Evolutionary conservation across 768 basidiomycete species (phyloP).

Genomic region (Sistotremastrum suecicum): DNA sequence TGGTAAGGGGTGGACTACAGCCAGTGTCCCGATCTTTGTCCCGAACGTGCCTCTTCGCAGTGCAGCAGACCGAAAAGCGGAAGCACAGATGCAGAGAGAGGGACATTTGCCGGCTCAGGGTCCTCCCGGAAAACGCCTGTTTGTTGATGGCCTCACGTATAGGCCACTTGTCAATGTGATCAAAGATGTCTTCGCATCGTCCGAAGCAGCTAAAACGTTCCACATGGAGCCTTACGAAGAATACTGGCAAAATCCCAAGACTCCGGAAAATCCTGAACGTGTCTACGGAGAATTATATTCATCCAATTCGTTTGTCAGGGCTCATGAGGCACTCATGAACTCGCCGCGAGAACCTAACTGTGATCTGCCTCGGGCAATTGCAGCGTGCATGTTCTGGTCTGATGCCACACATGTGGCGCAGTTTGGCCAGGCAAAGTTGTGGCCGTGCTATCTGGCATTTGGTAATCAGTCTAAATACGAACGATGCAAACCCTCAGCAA

Average conservation of each 20-base stretch:
- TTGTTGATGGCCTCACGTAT: too few relatives aligned
- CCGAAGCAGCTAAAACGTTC: too few relatives aligned
- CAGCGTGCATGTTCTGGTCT: constrained; percentile 17
- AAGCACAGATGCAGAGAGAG: too few relatives aligned
- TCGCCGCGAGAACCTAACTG: constrained; percentile 9
- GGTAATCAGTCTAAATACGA: constrained; percentile 15
- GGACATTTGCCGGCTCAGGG: too few relatives aligned
- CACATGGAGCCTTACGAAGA: constrained; percentile 17
- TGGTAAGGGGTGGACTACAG: too few relatives aligned
- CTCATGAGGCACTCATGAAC: constrained; percentile 8
- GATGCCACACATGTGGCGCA: constrained; percentile 18
- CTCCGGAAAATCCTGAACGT: constrained; percentile 4
- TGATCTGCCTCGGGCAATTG: constrained; percentile 9
- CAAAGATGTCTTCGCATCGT: too few relatives aligned
- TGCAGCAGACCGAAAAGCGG: too few relatives aligned
- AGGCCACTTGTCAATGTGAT: too few relatives aligned
- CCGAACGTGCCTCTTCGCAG: too few relatives aligned
- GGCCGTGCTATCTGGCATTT: constrained; percentile 15
- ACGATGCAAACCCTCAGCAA: constrained; percentile 6
- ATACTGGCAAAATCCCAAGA: constrained; percentile 11
- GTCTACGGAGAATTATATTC: constrained; percentile 14
- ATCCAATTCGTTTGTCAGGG: constrained; percentile 10
- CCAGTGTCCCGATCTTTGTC: too few relatives aligned
- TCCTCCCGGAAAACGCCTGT: too few relatives aligned
- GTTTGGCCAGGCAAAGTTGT: constrained; percentile 17